Conservation (phyloP, 192 early-diverging fungal species). For the Coemansia sp. region DNA sequence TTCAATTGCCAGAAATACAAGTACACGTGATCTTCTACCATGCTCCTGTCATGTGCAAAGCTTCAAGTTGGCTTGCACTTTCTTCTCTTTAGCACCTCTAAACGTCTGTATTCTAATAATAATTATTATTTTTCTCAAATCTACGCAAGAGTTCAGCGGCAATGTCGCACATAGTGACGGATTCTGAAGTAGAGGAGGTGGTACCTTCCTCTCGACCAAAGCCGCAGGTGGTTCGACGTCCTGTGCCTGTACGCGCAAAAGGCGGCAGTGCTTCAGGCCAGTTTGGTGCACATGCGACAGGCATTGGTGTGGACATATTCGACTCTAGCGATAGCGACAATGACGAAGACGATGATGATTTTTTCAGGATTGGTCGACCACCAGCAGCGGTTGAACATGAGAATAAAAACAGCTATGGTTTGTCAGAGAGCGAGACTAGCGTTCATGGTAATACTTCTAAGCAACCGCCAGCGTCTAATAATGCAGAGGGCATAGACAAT, state of each 20-base stretch:
- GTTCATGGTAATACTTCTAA: background rate
- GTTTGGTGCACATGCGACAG: background rate
- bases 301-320: background rate
- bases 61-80: too few species aligned
- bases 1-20: too few species aligned
- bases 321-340: slow-evolving; percentile 1
- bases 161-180: slow-evolving; percentile 12
- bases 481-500: background rate
- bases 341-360: slow-evolving; percentile 25
- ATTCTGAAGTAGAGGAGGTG: slow-evolving; percentile 35
- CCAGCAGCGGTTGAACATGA: background rate
- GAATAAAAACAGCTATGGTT: background rate
- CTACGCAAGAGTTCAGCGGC: too few species aligned
- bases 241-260: slow-evolving; percentile 8
- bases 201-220: background rate
- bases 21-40: too few species aligned
- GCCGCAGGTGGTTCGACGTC: slow-evolving; percentile 15
- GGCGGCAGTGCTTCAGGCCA: background rate
- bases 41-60: too few species aligned
- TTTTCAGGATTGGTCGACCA: slow-evolving; percentile 13
- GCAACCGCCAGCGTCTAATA: background rate
- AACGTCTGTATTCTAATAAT: too few species aligned
- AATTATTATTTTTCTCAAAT: too few species aligned
- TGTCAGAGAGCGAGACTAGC: background rate
- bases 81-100: too few species aligned